Evolutionary conservation across 805 yeast genomes (phyloP).

Genomic region (Starmerella roubikii): DNA sequence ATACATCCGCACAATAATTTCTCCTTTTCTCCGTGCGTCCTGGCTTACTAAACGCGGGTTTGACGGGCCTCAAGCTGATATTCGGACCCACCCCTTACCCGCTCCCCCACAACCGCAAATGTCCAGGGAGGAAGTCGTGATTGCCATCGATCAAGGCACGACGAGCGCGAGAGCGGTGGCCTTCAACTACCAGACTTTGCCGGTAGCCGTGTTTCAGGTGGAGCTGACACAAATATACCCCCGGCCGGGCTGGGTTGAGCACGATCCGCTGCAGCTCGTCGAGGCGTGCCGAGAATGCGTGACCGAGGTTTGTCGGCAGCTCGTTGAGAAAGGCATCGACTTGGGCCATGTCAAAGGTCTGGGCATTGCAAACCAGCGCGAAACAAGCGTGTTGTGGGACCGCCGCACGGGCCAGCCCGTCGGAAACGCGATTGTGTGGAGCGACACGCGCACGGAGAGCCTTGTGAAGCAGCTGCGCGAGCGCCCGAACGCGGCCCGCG

Average conservation of each 20-base stretch:
- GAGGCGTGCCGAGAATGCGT: constrained; percentile 72
- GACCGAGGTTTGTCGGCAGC: constrained; percentile 25
- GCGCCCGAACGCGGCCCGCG: constrained; percentile 40
- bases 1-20: too few species aligned
- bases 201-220: constrained; percentile 77
- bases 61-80: too few species aligned
- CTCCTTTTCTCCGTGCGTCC: too few species aligned
- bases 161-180: constrained; percentile 82
- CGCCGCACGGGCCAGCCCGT: constrained; percentile 69
- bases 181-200: constrained; percentile 58
- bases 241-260: constrained; percentile 66
- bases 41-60: too few species aligned
- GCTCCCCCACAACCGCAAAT: too few species aligned
- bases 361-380: constrained; percentile 94
- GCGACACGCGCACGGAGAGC: constrained; percentile 74
- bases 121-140: constrained; percentile 12
- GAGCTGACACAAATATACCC: constrained; percentile 48
- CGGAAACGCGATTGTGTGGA: constrained; percentile 88
- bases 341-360: constrained; percentile 46
- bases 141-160: constrained; percentile 74
- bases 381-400: constrained; percentile 79
- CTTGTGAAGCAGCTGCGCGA: constrained; percentile 51
- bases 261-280: constrained; percentile 71
- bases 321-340: constrained; percentile 23
- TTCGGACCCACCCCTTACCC: too few species aligned